These are phyloP conservation scores for Francoa sonchifolia DNA, from an alignment of 441 rosid species.

Conservation along the genomic window DNA sequence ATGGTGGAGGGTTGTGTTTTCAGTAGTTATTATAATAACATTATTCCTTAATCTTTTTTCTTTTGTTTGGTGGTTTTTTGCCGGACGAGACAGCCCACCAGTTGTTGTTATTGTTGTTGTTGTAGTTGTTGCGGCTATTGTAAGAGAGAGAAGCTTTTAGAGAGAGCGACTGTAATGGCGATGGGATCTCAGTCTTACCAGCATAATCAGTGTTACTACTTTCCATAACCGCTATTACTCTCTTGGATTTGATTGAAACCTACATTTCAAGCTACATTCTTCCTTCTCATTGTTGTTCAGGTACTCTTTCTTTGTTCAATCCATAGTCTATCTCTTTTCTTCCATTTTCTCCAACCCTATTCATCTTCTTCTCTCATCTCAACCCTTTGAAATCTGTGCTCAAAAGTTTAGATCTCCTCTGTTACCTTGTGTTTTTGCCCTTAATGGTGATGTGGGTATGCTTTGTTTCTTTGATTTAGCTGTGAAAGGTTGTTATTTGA, in stretches of 20 bases:
- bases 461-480: slow-evolving; percentile 7
- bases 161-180: not conserved
- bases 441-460: slow-evolving; percentile 6
- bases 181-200: slow-evolving; percentile 3
- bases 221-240: not conserved
- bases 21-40: not conserved
- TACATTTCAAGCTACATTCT: not conserved
- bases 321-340: slow-evolving; percentile 8
- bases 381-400: slow-evolving; percentile 17
- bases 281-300: not conserved
- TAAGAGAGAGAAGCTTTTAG: not conserved
- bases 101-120: too few relatives aligned
- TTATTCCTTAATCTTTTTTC: not conserved
- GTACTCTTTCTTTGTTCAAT: too few relatives aligned
- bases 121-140: slow-evolving; percentile 1
- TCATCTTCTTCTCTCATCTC: slow-evolving; percentile 9
- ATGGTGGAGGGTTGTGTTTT: not conserved
- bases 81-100: slow-evolving; percentile 9
- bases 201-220: not conserved
- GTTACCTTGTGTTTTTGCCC: slow-evolving; percentile 13
- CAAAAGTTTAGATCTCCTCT: slow-evolving; percentile 31
- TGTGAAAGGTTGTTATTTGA: slow-evolving; percentile 2
- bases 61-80: slow-evolving; percentile 1
- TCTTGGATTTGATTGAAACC: not conserved
- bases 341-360: slow-evolving; percentile 1